phyloP scores from a whole-genome alignment of 306 rosid genomes.

The Casuarina cunninghamiana region DNA sequence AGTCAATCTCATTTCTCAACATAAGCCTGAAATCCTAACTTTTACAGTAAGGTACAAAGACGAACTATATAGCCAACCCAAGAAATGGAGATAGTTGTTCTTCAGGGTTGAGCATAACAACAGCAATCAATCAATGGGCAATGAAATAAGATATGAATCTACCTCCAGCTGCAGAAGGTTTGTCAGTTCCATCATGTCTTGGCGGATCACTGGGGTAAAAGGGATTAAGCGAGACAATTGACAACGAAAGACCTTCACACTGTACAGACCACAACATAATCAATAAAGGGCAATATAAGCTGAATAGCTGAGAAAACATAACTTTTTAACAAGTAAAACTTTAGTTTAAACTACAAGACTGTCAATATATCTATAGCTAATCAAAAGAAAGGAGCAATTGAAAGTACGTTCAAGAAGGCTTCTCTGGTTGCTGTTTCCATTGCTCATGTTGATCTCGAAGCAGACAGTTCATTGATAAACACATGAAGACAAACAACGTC shows the following conservation, averaged over 20 bases:
- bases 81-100: background rate
- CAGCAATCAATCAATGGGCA: background rate
- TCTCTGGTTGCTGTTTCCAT: constrained; percentile 59
- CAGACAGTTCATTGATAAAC: constrained; percentile 81
- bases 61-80: background rate
- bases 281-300: constrained; percentile 19
- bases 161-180: constrained; percentile 60
- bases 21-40: background rate
- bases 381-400: background rate
- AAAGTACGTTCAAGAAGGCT: constrained; percentile 62
- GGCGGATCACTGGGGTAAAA: constrained; percentile 70
- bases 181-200: constrained; percentile 43
- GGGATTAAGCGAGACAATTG: constrained; percentile 68
- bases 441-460: constrained; percentile 82
- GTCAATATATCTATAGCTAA: background rate
- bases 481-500: constrained; percentile 71
- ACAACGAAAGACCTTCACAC: constrained; percentile 89
- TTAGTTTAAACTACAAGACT: background rate
- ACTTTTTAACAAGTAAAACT: background rate
- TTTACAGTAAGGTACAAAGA: background rate
- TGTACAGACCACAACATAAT: constrained; percentile 35
- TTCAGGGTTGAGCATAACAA: background rate
- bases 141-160: constrained; percentile 13
- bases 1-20: background rate
- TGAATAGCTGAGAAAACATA: constrained; percentile 5